phyloP scores from a whole-genome alignment of 2,329 filamentous ascomycete genomes.

The Sodiomyces alkalinus region DNA sequence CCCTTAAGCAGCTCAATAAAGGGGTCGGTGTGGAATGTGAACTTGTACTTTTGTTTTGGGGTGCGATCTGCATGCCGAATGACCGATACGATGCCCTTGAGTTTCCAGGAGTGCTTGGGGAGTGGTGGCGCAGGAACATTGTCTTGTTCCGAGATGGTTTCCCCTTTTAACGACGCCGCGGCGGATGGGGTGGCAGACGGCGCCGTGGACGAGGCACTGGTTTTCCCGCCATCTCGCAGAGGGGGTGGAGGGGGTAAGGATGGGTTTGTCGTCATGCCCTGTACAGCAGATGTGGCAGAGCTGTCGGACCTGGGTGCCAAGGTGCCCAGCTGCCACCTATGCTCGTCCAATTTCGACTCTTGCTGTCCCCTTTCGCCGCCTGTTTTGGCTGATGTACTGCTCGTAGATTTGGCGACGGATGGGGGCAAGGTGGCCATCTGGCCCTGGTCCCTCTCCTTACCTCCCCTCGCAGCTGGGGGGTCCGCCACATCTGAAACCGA shows the following conservation, averaged over 20 bases:
- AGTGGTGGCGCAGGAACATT: slow-evolving; percentile 45
- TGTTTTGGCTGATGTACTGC: slow-evolving; percentile 5
- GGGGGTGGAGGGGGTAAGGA: slow-evolving; percentile 16
- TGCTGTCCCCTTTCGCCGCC: slow-evolving; percentile 4
- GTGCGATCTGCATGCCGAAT: slow-evolving; percentile 94
- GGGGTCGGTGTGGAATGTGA: slow-evolving; percentile 92
- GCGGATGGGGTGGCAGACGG: slow-evolving; percentile 22
- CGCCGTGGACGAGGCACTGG: slow-evolving; percentile 19
- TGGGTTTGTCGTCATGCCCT: slow-evolving; percentile 21
- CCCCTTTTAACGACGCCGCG: slow-evolving; percentile 20
- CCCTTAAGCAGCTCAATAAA: slow-evolving; percentile 92
- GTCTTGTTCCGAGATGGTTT: slow-evolving; percentile 16
- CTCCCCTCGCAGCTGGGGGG: slow-evolving; percentile 15
- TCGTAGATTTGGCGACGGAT: slow-evolving; percentile 3
- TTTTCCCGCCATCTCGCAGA: slow-evolving; percentile 4
- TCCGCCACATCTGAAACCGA: slow-evolving; percentile 24
- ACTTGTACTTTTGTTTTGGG: slow-evolving; percentile 98
- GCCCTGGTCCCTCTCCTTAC: slow-evolving; percentile 24
- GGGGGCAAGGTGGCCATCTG: slow-evolving; percentile 2
- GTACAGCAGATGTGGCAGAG: slow-evolving; percentile 15
- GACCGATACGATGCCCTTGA: slow-evolving; percentile 94
- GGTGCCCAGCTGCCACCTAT: slow-evolving; percentile 5
- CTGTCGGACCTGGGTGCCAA: slow-evolving; percentile 18
- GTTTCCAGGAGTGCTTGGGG: slow-evolving; percentile 89
- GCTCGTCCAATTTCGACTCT: slow-evolving; percentile 8